Evolutionary conservation across 2,329 filamentous ascomycete species (phyloP), one percentile per base, ranked within the genome.

Genomic region (Colletotrichum limetticola): DNA sequence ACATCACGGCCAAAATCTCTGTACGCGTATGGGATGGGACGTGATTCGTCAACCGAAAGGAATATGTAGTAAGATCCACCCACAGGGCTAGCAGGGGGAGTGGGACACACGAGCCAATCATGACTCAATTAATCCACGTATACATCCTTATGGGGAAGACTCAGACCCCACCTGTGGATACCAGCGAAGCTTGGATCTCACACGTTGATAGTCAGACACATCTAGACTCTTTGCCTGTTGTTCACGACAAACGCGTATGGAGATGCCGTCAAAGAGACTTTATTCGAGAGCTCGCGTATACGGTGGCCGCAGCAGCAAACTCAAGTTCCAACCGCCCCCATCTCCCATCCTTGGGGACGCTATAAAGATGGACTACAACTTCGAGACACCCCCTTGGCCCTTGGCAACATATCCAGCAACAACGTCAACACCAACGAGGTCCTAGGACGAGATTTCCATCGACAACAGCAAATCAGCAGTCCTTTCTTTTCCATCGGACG

Each of bases 191-290:
- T 37, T 1, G 12, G 42, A 19, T 49, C 19, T 49, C 19, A 19
- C 42, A 22, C 19, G 19, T 9, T 22, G 42, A 22, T 19, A 49
- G 42, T 52, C 42, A 62, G 24, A 62, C 26, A 32, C 16, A 49
- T 37, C 59, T 37, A 62, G 57, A 5, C 26, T 42, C 4, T 55
- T 63, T 62, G 64, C 28, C 35, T 28, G 16, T 30, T 14, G 46
- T 37, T n/a, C 26, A 19, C n/a, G 52, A 46, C n/a, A 62, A 71
- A 56, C 57, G 68, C 68, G 63, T 71, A 68, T 67, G 46, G 68
- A 28, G 37, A 55, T 52, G 37, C 57, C 64, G 57, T 62, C 62
- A 32, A 16, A 28, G 24, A n/a, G 42, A 22, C 16, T n/a, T n/a
- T n/a, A 12, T 46, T 60, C 30, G 26, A 49, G 19, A 49, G 42